A percentile compares a stretch with the other conserved stretches of the same genome.
Conservation (phyloP, 1,284 basidiomycete species). For the Rhodotorula mucilaginosa region DNA sequence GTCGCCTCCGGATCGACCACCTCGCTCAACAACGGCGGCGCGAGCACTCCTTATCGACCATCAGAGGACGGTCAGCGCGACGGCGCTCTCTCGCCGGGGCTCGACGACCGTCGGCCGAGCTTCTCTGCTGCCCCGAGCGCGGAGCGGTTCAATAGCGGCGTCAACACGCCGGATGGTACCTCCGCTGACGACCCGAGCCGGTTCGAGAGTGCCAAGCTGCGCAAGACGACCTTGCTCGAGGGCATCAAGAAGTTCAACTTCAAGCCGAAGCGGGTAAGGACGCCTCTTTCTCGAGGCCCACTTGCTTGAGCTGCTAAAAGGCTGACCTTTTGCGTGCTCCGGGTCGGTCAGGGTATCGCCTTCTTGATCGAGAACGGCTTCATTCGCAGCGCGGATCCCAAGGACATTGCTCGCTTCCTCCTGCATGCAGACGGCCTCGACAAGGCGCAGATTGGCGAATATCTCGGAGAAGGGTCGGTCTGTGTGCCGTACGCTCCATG, state of each 20-base stretch:
- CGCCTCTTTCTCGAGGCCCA: not conserved
- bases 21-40: conserved; percentile 34
- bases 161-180: conserved; percentile 63
- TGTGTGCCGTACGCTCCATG: not conserved
- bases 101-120: conserved; percentile 3
- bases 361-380: conserved; percentile 88
- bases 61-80: conserved; percentile 4
- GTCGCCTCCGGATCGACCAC: conserved; percentile 45
- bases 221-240: conserved; percentile 91
- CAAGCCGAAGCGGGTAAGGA: conserved; percentile 82
- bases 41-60: not conserved
- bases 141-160: conserved; percentile 13
- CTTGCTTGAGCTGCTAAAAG: not conserved
- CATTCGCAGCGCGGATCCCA: conserved; percentile 70
- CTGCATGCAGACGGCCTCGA: conserved; percentile 87
- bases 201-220: conserved; percentile 95
- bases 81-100: not conserved
- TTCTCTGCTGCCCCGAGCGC: not conserved
- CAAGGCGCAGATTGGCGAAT: conserved; percentile 96
- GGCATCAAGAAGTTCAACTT: conserved; percentile 98
- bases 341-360: conserved; percentile 67
- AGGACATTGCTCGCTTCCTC: conserved; percentile 83
- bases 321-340: not conserved
- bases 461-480: conserved; percentile 87
- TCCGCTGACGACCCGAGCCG: conserved; percentile 77